A percentile compares a stretch with the other conserved stretches of the same genome.
Conservation (phyloP, 768 basidiomycete genomes). For the Termitomyces sp. region DNA sequence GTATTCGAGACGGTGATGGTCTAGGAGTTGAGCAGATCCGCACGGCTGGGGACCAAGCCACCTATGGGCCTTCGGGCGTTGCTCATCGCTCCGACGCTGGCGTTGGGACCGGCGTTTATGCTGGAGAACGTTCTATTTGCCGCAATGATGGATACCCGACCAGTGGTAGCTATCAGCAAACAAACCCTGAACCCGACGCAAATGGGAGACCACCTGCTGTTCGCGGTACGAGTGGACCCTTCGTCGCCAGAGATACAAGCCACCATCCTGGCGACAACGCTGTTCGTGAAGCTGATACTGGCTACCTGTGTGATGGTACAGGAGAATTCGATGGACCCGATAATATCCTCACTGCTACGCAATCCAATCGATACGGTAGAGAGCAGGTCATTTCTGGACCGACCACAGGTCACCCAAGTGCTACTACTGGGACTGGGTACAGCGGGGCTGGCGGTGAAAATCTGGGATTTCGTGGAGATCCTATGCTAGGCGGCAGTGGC, state of each 20-base stretch:
- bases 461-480: slow-evolving; percentile 1
- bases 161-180: neutral
- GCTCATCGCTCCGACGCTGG: neutral
- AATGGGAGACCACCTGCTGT: neutral
- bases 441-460: slow-evolving; percentile 8
- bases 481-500: slow-evolving; percentile 4
- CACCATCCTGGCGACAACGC: neutral
- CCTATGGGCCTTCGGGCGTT: neutral
- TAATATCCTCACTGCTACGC: neutral
- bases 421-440: neutral
- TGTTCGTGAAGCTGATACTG: neutral
- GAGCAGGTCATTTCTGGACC: neutral
- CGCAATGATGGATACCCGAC: neutral
- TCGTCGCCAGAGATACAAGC: neutral
- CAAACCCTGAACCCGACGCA: neutral
- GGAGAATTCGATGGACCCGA: neutral
- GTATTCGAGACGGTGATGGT: neutral
- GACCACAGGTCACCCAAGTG: neutral
- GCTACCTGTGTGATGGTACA: neutral
- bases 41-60: neutral
- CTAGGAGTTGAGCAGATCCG: neutral
- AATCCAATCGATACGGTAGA: neutral
- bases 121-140: neutral
- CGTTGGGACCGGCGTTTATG: neutral
- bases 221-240: neutral